Percentiles rank a stretch among this genome's conserved stretches.
These are phyloP conservation scores for Wallemia hederae DNA, from an alignment of 1,284 basidiomycete genomes.

Conservation along the genomic window DNA sequence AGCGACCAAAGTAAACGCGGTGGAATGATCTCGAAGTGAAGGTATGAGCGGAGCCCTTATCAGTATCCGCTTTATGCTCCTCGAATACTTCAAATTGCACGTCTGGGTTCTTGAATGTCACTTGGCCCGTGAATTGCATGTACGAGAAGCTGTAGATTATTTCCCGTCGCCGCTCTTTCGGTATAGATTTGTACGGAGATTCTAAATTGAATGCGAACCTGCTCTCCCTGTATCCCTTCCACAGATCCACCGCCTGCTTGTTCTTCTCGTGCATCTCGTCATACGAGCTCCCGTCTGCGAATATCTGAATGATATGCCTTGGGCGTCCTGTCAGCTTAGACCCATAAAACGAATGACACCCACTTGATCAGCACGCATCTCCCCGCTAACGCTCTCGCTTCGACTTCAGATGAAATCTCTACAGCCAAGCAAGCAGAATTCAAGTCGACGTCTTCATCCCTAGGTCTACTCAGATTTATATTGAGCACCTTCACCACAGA, in stretches of 20 bases:
- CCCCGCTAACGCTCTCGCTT: background rate
- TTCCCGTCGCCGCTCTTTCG: constrained; percentile 30
- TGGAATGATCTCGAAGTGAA: background rate
- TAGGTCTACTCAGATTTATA: background rate
- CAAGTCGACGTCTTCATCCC: background rate
- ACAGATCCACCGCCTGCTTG: constrained; percentile 22
- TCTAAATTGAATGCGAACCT: constrained; percentile 58
- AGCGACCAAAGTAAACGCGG: background rate
- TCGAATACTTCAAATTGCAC: constrained; percentile 55
- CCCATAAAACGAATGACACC: background rate
- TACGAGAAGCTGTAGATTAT: constrained; percentile 58
- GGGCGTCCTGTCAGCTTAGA: background rate
- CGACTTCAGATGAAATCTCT: background rate
- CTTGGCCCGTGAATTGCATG: constrained; percentile 53
- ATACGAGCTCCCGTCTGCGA: constrained; percentile 21
- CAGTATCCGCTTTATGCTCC: constrained; percentile 21
- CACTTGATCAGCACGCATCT: background rate
- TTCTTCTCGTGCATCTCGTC: constrained; percentile 36
- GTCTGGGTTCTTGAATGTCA: constrained; percentile 54
- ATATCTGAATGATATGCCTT: background rate
- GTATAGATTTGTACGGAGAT: constrained; percentile 44
- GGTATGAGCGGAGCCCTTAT: background rate
- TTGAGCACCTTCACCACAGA: background rate
- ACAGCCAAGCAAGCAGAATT: background rate
- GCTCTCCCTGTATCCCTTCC: constrained; percentile 31